Evolutionary conservation across 2,329 filamentous ascomycete genomes (phyloP), one percentile per base, ranked within the genome.

Genomic region (Hymenoscyphus scutula): DNA sequence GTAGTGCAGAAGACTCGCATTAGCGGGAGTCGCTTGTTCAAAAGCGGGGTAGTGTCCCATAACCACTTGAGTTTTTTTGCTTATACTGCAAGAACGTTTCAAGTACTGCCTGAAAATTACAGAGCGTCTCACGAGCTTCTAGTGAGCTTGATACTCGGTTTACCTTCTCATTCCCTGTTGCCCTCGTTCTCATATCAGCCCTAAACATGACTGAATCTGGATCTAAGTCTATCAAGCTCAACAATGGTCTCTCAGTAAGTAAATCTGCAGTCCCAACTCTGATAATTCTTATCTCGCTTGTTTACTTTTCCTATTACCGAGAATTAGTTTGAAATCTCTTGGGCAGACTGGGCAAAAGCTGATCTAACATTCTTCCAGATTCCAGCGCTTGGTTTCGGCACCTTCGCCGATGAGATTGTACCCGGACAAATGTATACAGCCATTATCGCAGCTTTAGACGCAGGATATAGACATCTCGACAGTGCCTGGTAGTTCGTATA

Each of bases 391-490:
- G 80, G 79, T 30, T 78, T 81, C 58, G 80, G 80, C 7, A 73
- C 71, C 19, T 73, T 67, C 59, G 65, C 68, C 1, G 65, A 68
- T n/a, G 66, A 68, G 19, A 63, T 64, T 6, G 57, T 66, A 3
- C 76, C 72, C 56, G 73, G 77, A 29, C 77, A 82, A 63, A 80
- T 81, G 27, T 77, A 81, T 60, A 69, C 75, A 57, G 74, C 75
- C 6, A 77, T 81, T 11, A 82, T 88, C 65, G 80, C 77, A 61
- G 89, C 90, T 41, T 85, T 92, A 67, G 81, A 83, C 60, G 75
- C 85, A 15, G 89, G 88, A 29, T 92, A 88, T 74, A 78, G 77
- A 70, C 81, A 85, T 67, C 82, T 92, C 69, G 89, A 92, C 77
- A 84, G 86, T 68, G 88, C 89, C 3, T 91, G 88, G 80, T 89